A percentile compares a stretch with the other conserved stretches of the same genome.
Conservation (phyloP, 306 rosid species). For the Pyrus communis region DNA sequence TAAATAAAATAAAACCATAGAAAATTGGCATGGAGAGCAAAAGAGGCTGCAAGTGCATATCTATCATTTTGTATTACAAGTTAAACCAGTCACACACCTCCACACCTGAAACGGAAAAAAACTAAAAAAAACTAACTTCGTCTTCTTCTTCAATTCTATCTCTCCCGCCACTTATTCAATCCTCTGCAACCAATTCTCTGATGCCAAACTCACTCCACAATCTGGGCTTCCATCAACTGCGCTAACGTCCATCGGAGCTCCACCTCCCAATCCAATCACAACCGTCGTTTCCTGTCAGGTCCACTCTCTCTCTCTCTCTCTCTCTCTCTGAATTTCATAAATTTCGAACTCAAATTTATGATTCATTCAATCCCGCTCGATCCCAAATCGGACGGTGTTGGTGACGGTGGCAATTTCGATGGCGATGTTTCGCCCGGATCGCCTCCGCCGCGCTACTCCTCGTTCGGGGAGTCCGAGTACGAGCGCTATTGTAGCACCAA, state of each 20-base stretch:
- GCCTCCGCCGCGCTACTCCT: constrained; percentile 50
- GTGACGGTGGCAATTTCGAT: constrained; percentile 19
- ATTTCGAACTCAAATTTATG: not conserved
- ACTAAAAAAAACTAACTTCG: not conserved
- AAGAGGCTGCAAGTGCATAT: too few relatives aligned
- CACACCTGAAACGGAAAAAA: not conserved
- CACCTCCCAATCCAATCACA: not conserved
- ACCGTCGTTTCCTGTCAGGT: constrained; percentile 24
- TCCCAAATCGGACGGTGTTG: constrained; percentile 30
- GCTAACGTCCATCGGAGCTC: not conserved
- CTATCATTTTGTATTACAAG: not conserved
- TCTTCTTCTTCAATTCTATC: not conserved
- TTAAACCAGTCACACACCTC: not conserved
- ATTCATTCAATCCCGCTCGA: constrained; percentile 27
- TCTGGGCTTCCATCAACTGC: not conserved
- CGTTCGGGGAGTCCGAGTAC: constrained; percentile 80
- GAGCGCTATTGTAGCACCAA: constrained; percentile 88
- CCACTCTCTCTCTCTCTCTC: not conserved
- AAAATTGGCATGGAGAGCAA: too few relatives aligned
- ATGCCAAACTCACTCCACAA: constrained; percentile 1
- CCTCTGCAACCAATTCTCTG: not conserved
- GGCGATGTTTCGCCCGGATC: constrained; percentile 15
- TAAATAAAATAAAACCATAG: too few relatives aligned
- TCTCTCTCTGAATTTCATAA: not conserved
- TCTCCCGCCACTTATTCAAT: not conserved